Conservation (phyloP, 352 stramenopile genomes). For the Aphanomyces invadans region DNA sequence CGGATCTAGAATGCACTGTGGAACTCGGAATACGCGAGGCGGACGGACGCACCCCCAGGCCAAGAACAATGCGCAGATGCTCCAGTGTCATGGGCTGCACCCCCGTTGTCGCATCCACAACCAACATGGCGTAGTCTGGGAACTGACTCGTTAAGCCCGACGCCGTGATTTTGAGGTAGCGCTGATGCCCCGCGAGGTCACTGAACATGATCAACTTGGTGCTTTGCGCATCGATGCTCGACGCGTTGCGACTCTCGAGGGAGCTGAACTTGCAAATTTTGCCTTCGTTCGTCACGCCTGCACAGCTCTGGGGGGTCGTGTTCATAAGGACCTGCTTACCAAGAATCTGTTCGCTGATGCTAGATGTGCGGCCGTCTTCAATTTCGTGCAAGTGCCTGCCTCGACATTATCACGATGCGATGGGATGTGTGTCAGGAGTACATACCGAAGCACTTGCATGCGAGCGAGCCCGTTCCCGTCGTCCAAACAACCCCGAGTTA, state of each 20-base stretch:
- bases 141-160: conserved; percentile 76
- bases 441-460: conserved; percentile 80
- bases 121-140: conserved; percentile 81
- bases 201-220: conserved; percentile 31
- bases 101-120: conserved; percentile 55
- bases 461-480: conserved; percentile 76
- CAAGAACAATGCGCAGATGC: conserved; percentile 67
- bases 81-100: conserved; percentile 72
- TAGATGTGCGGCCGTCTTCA: conserved; percentile 82
- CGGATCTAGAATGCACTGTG: conserved; percentile 28
- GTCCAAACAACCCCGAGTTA: conserved; percentile 75
- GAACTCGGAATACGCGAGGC: background rate
- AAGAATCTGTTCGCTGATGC: conserved; percentile 83
- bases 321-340: too few species aligned
- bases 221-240: conserved; percentile 20
- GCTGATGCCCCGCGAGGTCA: conserved; percentile 74
- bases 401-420: background rate
- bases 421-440: background rate
- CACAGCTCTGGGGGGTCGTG: too few species aligned
- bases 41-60: conserved; percentile 37
- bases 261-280: conserved; percentile 25
- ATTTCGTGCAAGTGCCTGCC: conserved; percentile 79
- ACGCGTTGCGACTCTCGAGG: conserved; percentile 21
- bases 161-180: conserved; percentile 86
- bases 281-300: conserved; percentile 29